Base-by-base conservation (phyloP, 306 rosid species). In the Trifolium repens region DNA sequence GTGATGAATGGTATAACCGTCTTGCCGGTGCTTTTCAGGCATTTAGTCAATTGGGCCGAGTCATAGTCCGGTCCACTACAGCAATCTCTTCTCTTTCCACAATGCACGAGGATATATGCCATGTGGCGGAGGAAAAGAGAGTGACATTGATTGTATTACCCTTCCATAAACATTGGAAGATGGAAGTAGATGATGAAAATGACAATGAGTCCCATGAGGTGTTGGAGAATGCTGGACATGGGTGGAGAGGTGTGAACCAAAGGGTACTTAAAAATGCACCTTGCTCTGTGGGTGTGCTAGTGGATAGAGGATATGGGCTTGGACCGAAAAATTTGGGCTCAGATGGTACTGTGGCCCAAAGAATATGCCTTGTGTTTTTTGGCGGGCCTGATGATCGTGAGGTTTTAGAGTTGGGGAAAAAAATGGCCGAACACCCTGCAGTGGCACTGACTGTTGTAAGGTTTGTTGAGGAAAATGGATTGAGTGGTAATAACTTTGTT, bases 371-470 rank as follows among this genome's bases (percentile, higher is more conserved):
- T 0, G 5, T 90, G 17, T 91, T 87, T 64, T 94, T 94, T 1
- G 94, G 98, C 37, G 98, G 98, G 65, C 97, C 96, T 0, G 97
- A 94, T 73, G 97, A 91, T 40, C 87, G 94, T 0, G 94, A 91
- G 82, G 94, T 90, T 10, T 55, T 90, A 58, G 86, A 86, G 60
- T 61, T 94, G 46, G 93, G 90, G 0, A 85, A 89, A 0, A 81
- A 86, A 72, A 91, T 93, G 91, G 83, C 73, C 1, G 87, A 93
- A 12, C 97, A 93, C 71, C 97, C 97, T 0, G 73, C 85, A 0
- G 83, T 89, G 47, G 78, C 57, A 22, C 85, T 88, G 2, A 54
- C 82, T 0, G 73, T 87, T 57, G 73, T 79, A 9, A 86, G 89
- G 81, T 88, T 91, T 10, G 39, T 84, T n/a, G 82, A 81, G 39